A percentile compares a stretch with the other conserved stretches of the same genome.
Conservation (phyloP, 768 basidiomycete genomes). For the Leccinum boreale region DNA sequence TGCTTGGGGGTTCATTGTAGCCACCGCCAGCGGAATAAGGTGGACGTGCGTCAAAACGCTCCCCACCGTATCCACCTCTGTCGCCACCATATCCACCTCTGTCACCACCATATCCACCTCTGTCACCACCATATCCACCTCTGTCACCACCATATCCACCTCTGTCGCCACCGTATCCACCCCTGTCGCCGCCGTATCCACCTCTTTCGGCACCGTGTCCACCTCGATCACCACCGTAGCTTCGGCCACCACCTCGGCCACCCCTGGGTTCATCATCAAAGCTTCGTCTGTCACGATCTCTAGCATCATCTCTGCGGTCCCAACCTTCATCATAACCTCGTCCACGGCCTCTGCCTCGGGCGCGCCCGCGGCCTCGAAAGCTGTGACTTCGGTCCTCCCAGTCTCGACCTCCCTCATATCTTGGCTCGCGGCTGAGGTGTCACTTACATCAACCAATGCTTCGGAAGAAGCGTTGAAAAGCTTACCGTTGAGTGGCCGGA, state of each 20-base stretch:
- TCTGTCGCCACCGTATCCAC: conserved; percentile 42
- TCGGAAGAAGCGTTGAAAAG: not conserved
- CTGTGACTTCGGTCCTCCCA: conserved; percentile 43
- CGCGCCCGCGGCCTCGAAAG: conserved; percentile 37
- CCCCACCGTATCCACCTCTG: conserved; percentile 41
- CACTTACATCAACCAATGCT: conserved; percentile 4
- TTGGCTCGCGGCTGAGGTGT: conserved; percentile 26
- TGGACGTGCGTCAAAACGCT: conserved; percentile 42
- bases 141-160: conserved; percentile 41
- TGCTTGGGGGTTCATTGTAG: conserved; percentile 26
- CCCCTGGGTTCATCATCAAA: conserved; percentile 37
- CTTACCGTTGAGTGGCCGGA: conserved; percentile 43
- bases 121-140: conserved; percentile 35
- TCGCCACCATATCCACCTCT: conserved; percentile 41
- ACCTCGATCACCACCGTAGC: conserved; percentile 36
- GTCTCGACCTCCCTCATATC: conserved; percentile 41
- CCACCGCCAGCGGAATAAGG: conserved; percentile 27
- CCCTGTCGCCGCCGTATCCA: conserved; percentile 40
- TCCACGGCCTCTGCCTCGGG: conserved; percentile 41
- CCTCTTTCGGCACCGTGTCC: conserved; percentile 36
- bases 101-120: conserved; percentile 41
- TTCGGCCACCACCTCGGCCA: conserved; percentile 37
- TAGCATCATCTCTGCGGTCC: conserved; percentile 43
- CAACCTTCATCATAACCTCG: conserved; percentile 39
- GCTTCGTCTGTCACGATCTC: conserved; percentile 34